Evolutionary conservation across 2,329 filamentous ascomycete genomes (phyloP), one percentile per base, ranked within the genome.

Genomic region (Dendrostoma leiphaemia): DNA sequence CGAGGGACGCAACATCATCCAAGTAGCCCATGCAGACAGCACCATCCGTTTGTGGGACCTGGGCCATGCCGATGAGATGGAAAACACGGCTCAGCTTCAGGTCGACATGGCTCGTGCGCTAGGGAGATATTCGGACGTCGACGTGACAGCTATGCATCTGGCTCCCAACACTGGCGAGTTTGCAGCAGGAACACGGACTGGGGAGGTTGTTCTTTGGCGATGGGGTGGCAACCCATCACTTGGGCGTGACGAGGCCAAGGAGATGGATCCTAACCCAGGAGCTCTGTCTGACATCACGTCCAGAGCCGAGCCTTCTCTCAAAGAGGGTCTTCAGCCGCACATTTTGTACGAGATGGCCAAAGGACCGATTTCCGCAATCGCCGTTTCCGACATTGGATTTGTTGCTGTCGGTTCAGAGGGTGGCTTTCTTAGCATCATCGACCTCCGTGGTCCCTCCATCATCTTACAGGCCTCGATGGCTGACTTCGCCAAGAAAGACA

Each of bases 21-120:
- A 93, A 58, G 90, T 90, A 4, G 88, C 91, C 0, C 93, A 99
- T 68, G 91, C 88, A 3, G 94, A 99, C 70, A 91, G 92, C 50
- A 95, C 89, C 0, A 78, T 99, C n/a, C 81, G 92, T 29, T 76
- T 97, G 6, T 99, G 92, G 91, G 94, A 99, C 70, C 84, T 88
- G 19, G 94, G 94, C 0, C 89, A 96, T 64, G 89, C 85, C 13
- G 94, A 99, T 65, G 90, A 97, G 64, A 89, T 99, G 48, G 94
- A 99, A 69, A 97, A 97, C 64, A 80, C 84, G 12, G 77, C 79
- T 4, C 80, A 90, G 50, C 74, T 97, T 23, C 93, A 99, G 71
- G 85, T 96, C 6, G 93, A 99, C 64, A 77, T 97, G 34, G 88
- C 89, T 6, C 82, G 90, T 59, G 90, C 93, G 2, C 77, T 97